Evolutionary conservation across 495 filamentous ascomycete genomes (phyloP), one percentile per base, ranked within the genome.

Genomic region (Tuber brumale): DNA sequence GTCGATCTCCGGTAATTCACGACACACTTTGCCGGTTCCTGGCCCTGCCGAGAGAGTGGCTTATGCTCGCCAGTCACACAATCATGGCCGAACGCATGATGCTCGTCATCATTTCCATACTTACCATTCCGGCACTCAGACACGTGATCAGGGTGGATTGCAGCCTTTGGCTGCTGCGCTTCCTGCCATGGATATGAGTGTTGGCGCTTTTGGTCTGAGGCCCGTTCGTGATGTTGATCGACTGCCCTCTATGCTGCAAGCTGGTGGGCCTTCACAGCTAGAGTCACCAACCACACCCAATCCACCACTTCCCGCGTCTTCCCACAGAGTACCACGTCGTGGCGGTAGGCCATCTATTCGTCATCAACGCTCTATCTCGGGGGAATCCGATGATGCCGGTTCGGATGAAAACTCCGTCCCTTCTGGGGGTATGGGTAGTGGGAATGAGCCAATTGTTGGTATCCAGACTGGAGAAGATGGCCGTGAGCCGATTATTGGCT

Each of bases 211-310:
- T 83, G 88, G 89, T 76, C 82, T 93, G 71, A 89, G 93, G 31
- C 93, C 93, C 23, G 91, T 97, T 44, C 92, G 94, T 74, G 94
- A 97, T 82, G 87, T 88, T 51, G 95, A 97, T 80, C 90, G 95
- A 71, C 87, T 97, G 27, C 92, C 92, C 19, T 95, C 92, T 74
- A 95, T 96, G 89, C 85, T 93, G 44, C 91, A 93, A 2, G 87
- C 89, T 3, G 90, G 91, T 35, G 85, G 94, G 72, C 88, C 90
- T 39, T 97, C 95, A 12, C 95, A 97, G 81, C 95, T 95, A 1
- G 92, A 93, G 73, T 97, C 95, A 16, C 95, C 95, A 1, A 97
- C 94, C 18, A 99, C 95, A 1, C 95, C 95, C 16, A 88, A 92
- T 72, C 92, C 92, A 57, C 90, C 90, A 18, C 70, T 72, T 31